These are phyloP conservation scores for Sporisorium sorghi DNA, from an alignment of 1,284 basidiomycete species.

Conservation along the genomic window DNA sequence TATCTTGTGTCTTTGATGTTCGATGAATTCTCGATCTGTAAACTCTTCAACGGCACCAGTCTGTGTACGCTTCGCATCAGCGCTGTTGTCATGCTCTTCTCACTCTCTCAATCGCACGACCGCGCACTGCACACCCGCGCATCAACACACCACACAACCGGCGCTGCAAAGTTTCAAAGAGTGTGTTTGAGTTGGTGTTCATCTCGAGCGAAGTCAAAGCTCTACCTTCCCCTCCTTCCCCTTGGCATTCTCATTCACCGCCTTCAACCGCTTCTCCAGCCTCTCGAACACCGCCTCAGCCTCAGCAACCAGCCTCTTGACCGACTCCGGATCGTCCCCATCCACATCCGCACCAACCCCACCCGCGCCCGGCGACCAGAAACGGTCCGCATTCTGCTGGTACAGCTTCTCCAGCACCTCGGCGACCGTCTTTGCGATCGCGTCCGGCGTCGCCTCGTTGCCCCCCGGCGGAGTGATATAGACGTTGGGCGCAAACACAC, in stretches of 20 bases:
- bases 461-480: conserved; percentile 48
- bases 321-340: conserved; percentile 73
- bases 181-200: too few relatives aligned
- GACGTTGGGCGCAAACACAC: conserved; percentile 42
- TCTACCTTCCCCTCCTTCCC: conserved; percentile 15
- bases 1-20: conserved; percentile 2
- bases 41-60: neutral
- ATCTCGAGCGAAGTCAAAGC: too few relatives aligned
- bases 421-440: conserved; percentile 65
- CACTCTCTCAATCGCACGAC: neutral
- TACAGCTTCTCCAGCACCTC: conserved; percentile 68
- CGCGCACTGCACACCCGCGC: neutral
- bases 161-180: neutral
- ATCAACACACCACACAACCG: too few relatives aligned
- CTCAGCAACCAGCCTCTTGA: conserved; percentile 60
- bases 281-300: conserved; percentile 73
- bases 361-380: too few relatives aligned
- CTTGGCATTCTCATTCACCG: conserved; percentile 11
- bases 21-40: neutral
- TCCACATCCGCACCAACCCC: neutral
- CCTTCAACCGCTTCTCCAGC: conserved; percentile 70
- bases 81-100: too few relatives aligned
- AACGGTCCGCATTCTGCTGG: conserved; percentile 16
- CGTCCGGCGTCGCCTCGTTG: conserved; percentile 48
- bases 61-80: neutral